Percentiles rank a stretch among this genome's conserved stretches.
These are phyloP conservation scores for Ascosphaera pollenicola DNA, from an alignment of 2,329 filamentous ascomycete genomes.

Conservation along the genomic window DNA sequence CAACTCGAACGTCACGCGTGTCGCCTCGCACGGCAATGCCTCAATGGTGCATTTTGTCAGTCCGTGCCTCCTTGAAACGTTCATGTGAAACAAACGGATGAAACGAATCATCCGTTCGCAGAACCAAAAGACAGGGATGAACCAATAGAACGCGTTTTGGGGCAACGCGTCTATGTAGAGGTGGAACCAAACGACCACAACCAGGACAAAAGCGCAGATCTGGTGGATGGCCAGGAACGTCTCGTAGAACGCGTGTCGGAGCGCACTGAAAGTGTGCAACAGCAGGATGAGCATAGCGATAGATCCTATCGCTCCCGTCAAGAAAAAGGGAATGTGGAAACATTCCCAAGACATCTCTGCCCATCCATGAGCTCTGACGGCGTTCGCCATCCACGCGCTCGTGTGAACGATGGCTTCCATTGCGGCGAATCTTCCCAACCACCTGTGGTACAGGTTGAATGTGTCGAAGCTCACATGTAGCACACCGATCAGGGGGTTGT, in stretches of 20 bases:
- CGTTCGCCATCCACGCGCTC: conserved; percentile 55
- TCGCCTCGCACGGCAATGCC: conserved; percentile 37
- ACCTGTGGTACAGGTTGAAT: conserved; percentile 76
- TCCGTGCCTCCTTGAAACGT: conserved; percentile 26
- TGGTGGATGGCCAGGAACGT: conserved; percentile 27
- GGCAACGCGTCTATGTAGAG: conserved; percentile 19
- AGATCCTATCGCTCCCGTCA: conserved; percentile 23
- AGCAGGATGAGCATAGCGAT: conserved; percentile 18
- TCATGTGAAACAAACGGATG: conserved; percentile 29
- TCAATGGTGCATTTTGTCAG: conserved; percentile 32
- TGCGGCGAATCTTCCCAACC: conserved; percentile 59
- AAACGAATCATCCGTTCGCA: conserved; percentile 25
- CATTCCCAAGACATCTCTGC: conserved; percentile 25
- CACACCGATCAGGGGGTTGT: conserved; percentile 70
- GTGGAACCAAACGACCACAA: conserved; percentile 24
- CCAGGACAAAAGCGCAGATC: conserved; percentile 19
- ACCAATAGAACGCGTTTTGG: conserved; percentile 17
- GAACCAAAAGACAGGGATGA: conserved; percentile 18
- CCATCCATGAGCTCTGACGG: conserved; percentile 42
- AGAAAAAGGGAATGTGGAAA: conserved; percentile 19
- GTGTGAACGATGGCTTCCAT: conserved; percentile 50
- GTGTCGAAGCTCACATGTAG: conserved; percentile 87
- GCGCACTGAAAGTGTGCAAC: conserved; percentile 21
- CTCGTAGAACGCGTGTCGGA: conserved; percentile 25
- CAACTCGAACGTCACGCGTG: conserved; percentile 37